A percentile compares a stretch with the other conserved stretches of the same genome.
phyloP scores from a whole-genome alignment of 1,284 basidiomycete genomes.

The Laetiporus sulphureus region DNA sequence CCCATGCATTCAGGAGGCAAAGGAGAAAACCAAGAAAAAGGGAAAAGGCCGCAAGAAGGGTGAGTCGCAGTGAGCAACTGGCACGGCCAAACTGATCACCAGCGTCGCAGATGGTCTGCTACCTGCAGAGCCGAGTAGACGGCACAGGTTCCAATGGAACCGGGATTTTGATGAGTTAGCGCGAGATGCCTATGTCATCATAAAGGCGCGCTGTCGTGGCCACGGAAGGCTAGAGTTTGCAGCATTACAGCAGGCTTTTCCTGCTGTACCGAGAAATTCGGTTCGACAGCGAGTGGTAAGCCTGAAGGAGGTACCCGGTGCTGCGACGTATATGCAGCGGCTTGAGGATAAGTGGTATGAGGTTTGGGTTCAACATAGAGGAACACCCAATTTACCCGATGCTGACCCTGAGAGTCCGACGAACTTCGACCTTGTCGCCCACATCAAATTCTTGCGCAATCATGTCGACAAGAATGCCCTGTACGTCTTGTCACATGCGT shows the following conservation, averaged over 20 bases:
- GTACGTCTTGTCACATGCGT: too few species aligned
- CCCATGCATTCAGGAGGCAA: conserved; percentile 17
- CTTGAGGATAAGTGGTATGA: conserved; percentile 80
- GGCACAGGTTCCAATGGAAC: conserved; percentile 78
- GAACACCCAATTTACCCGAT: conserved; percentile 64
- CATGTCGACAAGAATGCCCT: conserved; percentile 81
- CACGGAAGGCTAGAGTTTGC: conserved; percentile 59
- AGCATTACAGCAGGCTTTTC: conserved; percentile 75
- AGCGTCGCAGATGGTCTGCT: too few species aligned
- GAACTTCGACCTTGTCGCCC: conserved; percentile 71
- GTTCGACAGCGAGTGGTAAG: conserved; percentile 57
- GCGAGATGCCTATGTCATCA: conserved; percentile 77
- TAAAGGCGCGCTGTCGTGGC: conserved; percentile 69
- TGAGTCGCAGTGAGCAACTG: not conserved
- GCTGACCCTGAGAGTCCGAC: conserved; percentile 58
- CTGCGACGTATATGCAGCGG: conserved; percentile 69
- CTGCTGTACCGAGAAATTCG: conserved; percentile 58
- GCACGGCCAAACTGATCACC: too few species aligned
- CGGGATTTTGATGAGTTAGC: conserved; percentile 82
- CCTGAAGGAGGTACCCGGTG: conserved; percentile 57
- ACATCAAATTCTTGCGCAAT: conserved; percentile 74
- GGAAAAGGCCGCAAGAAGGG: conserved; percentile 20
- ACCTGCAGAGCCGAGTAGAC: conserved; percentile 5
- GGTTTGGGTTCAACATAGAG: conserved; percentile 68
- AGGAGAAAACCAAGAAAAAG: conserved; percentile 32